phyloP scores from a whole-genome alignment of 148 eudicot genomes.

The Euryodendron excelsum region DNA sequence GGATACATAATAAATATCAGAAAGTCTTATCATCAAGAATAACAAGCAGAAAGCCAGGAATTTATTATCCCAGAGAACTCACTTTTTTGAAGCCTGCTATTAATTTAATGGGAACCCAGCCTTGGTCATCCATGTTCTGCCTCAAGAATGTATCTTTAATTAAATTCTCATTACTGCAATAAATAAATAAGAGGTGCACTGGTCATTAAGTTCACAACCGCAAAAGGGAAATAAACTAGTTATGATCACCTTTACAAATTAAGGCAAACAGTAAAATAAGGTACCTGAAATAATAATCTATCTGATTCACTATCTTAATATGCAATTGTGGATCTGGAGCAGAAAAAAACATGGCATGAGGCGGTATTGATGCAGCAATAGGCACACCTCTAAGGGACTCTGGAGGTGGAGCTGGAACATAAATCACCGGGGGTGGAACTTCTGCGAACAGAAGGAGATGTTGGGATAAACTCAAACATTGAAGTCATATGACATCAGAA shows the following conservation, averaged over 20 bases:
- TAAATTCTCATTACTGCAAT: slow-evolving; percentile 74
- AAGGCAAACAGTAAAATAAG: not conserved
- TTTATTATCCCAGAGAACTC: slow-evolving; percentile 23
- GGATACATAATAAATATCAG: not conserved
- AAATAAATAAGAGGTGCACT: slow-evolving; percentile 5
- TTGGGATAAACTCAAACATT: not conserved
- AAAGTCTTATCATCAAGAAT: not conserved
- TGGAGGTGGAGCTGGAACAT: slow-evolving; percentile 33
- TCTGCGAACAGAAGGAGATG: slow-evolving; percentile 43
- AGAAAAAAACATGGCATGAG: slow-evolving; percentile 32
- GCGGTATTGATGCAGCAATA: slow-evolving; percentile 44
- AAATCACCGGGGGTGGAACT: slow-evolving; percentile 29
- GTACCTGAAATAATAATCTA: slow-evolving; percentile 90
- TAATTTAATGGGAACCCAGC: slow-evolving; percentile 76
- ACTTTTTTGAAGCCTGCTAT: slow-evolving; percentile 78
- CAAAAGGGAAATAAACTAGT: slow-evolving; percentile 4
- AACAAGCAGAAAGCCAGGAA: slow-evolving; percentile 11
- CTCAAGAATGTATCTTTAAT: slow-evolving; percentile 75
- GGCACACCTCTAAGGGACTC: slow-evolving; percentile 45
- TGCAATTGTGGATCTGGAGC: slow-evolving; percentile 51
- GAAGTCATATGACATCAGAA: not conserved
- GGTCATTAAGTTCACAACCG: slow-evolving; percentile 1
- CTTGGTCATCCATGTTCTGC: slow-evolving; percentile 74
- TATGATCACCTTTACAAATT: not conserved
- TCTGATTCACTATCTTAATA: slow-evolving; percentile 58